These are phyloP conservation scores for Tolypocladium pustulatum DNA, from an alignment of 2,329 filamentous ascomycete genomes.

Conservation along the genomic window DNA sequence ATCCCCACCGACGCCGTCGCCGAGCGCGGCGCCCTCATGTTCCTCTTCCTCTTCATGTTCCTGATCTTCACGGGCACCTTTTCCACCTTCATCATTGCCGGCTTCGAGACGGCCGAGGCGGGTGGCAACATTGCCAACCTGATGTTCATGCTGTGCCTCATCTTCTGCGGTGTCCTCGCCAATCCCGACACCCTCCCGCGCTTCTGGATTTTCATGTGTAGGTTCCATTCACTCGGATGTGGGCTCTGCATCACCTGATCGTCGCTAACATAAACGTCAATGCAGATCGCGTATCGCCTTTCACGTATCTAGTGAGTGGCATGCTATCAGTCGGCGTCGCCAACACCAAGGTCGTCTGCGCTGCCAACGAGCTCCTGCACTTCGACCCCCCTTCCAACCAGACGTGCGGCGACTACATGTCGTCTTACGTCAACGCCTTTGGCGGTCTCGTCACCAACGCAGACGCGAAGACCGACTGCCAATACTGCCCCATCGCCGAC, in stretches of 20 bases:
- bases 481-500: constrained; percentile 40
- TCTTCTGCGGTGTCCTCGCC: constrained; percentile 69
- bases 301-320: constrained; percentile 69
- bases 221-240: background rate
- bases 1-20: constrained; percentile 45
- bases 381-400: constrained; percentile 50
- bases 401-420: constrained; percentile 52
- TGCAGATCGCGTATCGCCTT: constrained; percentile 63
- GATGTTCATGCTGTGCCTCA: constrained; percentile 60
- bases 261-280: background rate
- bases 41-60: constrained; percentile 66
- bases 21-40: constrained; percentile 68
- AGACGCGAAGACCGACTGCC: constrained; percentile 37
- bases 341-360: constrained; percentile 54
- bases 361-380: constrained; percentile 56
- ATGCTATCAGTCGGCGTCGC: constrained; percentile 63
- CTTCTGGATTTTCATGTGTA: constrained; percentile 70
- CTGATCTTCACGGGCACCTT: constrained; percentile 76
- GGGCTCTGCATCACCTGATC: background rate
- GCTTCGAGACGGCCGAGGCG: constrained; percentile 63
- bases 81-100: constrained; percentile 65
- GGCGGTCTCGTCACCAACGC: constrained; percentile 45
- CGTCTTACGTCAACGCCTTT: constrained; percentile 30
- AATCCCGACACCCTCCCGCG: constrained; percentile 50
- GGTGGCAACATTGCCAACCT: constrained; percentile 69